These are phyloP conservation scores for Lenwebbia sp. DNA, from an alignment of 345 rosid species.

Conservation along the genomic window DNA sequence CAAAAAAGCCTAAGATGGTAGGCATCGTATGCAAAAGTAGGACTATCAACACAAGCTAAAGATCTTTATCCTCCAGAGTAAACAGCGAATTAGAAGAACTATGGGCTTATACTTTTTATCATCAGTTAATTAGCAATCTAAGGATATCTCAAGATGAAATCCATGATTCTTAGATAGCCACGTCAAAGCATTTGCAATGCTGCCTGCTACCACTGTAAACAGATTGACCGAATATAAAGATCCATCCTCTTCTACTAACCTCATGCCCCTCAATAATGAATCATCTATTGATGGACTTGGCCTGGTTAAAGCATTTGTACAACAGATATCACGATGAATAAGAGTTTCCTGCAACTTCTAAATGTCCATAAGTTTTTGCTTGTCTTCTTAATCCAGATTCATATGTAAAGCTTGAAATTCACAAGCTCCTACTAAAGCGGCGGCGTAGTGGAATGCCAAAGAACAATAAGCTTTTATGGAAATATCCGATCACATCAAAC, in stretches of 20 bases:
- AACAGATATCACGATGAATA: not conserved
- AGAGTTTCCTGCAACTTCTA: not conserved
- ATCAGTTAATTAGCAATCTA: not conserved
- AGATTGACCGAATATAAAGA: not conserved
- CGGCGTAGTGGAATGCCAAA: not conserved
- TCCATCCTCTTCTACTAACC: not conserved
- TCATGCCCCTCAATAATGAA: not conserved
- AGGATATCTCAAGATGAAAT: not conserved
- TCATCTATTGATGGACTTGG: not conserved
- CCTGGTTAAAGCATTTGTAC: not conserved
- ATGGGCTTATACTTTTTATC: not conserved
- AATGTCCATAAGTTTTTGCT: not conserved
- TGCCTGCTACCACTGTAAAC: not conserved
- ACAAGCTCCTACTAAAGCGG: not conserved
- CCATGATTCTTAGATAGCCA: not conserved
- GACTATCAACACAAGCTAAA: not conserved
- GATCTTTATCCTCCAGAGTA: not conserved
- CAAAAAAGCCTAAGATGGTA: too few species aligned
- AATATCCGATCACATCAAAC: not conserved
- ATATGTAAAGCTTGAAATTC: not conserved
- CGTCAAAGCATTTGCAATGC: not conserved
- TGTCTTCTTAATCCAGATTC: not conserved
- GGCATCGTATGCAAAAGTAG: too few species aligned
- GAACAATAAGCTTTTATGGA: too few species aligned
- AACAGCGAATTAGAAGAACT: not conserved